These are phyloP conservation scores for Bacidia gigantensis DNA, from an alignment of 495 filamentous ascomycete genomes.

Conservation along the genomic window DNA sequence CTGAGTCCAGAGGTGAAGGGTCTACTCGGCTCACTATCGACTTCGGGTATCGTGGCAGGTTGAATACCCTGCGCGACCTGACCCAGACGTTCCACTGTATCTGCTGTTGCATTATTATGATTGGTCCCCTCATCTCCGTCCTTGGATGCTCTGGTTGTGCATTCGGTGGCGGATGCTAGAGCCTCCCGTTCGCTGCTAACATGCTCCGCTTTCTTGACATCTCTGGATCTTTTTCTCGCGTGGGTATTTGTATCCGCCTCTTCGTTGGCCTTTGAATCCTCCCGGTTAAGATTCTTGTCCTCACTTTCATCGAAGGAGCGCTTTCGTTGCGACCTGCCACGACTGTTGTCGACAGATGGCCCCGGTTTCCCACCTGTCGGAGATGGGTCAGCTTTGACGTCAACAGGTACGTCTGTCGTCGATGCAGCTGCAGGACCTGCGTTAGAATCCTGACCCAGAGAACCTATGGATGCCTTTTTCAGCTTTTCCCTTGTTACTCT, in stretches of 20 bases:
- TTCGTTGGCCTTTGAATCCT: not conserved
- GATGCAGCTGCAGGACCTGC: no score
- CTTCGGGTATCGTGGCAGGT: not conserved
- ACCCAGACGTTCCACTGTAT: no score
- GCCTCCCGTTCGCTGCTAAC: not conserved
- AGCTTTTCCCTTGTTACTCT: constrained; percentile 47
- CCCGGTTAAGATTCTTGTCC: not conserved
- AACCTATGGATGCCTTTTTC: constrained; percentile 45
- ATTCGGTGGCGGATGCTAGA: not conserved
- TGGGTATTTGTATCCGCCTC: not conserved
- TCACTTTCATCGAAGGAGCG: constrained; percentile 35
- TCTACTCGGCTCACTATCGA: not conserved
- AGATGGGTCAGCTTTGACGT: no score
- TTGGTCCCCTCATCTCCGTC: not conserved
- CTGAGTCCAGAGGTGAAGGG: not conserved
- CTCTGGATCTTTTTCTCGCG: not conserved
- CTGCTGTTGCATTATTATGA: no score
- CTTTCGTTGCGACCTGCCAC: constrained; percentile 36
- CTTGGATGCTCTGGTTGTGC: not conserved
- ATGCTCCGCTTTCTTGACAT: not conserved
- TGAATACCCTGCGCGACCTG: no score
- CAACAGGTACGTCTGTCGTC: no score
- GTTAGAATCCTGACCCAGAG: constrained; percentile 12
- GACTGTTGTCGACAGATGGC: constrained; percentile 2
- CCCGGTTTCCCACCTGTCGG: not conserved